Conservation (phyloP, 2,329 filamentous ascomycete genomes). For the Fusarium goolgardi region DNA sequence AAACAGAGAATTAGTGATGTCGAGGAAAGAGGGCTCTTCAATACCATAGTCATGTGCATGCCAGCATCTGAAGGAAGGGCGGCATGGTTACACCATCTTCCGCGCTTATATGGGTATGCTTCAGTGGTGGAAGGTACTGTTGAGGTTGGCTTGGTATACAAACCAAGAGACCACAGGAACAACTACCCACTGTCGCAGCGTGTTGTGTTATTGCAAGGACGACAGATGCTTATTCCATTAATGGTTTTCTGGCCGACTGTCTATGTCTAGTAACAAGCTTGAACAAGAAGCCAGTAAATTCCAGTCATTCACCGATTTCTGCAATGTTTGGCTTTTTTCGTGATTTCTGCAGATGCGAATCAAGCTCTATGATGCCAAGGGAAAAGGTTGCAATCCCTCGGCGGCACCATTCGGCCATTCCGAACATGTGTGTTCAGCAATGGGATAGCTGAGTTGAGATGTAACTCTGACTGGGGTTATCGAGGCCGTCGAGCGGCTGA, state of each 20-base stretch:
- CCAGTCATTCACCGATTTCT: not conserved
- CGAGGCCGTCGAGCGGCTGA: conserved; percentile 1
- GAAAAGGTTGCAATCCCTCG: not conserved
- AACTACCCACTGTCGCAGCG: no score
- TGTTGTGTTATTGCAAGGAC: not conserved
- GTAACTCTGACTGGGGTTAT: conserved; percentile 1
- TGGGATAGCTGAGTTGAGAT: conserved; percentile 1
- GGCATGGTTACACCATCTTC: not conserved
- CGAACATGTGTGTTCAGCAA: not conserved
- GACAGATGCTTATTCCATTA: not conserved
- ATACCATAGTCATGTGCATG: not conserved
- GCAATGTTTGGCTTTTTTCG: conserved; percentile 3
- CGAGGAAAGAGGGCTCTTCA: not conserved
- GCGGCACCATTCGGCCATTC: conserved; percentile 1
- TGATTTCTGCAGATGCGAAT: not conserved
- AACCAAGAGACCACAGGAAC: no score
- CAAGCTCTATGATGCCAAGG: not conserved
- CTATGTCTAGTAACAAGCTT: not conserved
- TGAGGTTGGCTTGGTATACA: no score
- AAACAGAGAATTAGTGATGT: not conserved
- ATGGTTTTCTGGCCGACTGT: not conserved
- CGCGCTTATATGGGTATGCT: not conserved
- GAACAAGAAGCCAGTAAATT: not conserved
- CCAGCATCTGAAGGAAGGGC: not conserved
- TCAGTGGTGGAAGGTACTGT: no score